These are phyloP conservation scores for Singerocomus inundabilis DNA, from an alignment of 1,284 basidiomycete genomes.

Conservation along the genomic window DNA sequence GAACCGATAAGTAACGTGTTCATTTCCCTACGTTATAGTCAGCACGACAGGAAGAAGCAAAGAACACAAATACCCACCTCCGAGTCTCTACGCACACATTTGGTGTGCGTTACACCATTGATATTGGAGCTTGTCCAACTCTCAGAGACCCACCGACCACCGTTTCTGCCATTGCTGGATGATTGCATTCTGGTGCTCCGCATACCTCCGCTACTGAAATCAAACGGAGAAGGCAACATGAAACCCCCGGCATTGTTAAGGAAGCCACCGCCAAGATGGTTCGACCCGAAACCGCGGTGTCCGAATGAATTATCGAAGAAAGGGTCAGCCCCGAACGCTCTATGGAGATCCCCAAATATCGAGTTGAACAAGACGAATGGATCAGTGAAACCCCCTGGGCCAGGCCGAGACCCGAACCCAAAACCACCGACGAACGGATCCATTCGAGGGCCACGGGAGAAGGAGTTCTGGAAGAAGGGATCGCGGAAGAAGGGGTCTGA, in stretches of 20 bases:
- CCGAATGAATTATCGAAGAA: slow-evolving; percentile 17
- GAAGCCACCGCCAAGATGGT: slow-evolving; percentile 26
- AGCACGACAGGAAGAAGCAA: slow-evolving; percentile 9
- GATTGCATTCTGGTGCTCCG: slow-evolving; percentile 13
- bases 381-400: slow-evolving; percentile 52
- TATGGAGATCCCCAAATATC: slow-evolving; percentile 54
- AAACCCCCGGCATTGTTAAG: slow-evolving; percentile 13
- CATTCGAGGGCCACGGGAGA: slow-evolving; percentile 29
- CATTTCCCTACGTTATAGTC: slow-evolving; percentile 57
- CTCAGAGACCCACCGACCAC: slow-evolving; percentile 47
- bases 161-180: slow-evolving; percentile 17
- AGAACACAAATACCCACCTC: slow-evolving; percentile 40
- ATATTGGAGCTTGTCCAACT: slow-evolving; percentile 52
- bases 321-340: slow-evolving; percentile 30
- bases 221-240: slow-evolving; percentile 11
- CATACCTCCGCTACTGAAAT: slow-evolving; percentile 15
- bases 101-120: slow-evolving; percentile 64
- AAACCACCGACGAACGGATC: slow-evolving; percentile 27
- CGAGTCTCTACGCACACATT: slow-evolving; percentile 55
- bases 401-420: slow-evolving; percentile 25
- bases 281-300: slow-evolving; percentile 22
- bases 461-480: slow-evolving; percentile 33
- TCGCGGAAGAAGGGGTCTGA: slow-evolving; percentile 36
- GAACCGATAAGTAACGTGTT: slow-evolving; percentile 61
- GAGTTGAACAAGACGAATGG: slow-evolving; percentile 71